Percentiles rank a stretch among this genome's conserved stretches.
phyloP scores from a whole-genome alignment of 345 rosid genomes.

The Pistacia vera region DNA sequence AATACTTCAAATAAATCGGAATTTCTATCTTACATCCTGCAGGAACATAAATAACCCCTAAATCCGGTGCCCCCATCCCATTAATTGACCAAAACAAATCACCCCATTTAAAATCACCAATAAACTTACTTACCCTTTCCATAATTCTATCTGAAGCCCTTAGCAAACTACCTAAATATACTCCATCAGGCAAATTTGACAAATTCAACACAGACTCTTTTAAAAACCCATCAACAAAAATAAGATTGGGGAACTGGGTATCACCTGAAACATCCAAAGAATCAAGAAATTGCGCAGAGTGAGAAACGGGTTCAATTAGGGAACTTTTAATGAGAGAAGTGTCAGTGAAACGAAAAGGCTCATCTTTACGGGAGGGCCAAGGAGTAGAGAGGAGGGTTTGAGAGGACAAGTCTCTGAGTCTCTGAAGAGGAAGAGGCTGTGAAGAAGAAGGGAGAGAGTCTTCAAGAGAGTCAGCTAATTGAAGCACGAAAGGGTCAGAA shows the following conservation, averaged over 20 bases:
- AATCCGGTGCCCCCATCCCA: constrained; percentile 88
- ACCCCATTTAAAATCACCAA: constrained; percentile 65
- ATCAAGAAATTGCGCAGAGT: constrained; percentile 38
- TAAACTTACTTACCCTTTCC: constrained; percentile 47
- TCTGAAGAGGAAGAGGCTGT: constrained; percentile 53
- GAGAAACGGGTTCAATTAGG: constrained; percentile 59
- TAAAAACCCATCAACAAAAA: constrained; percentile 75
- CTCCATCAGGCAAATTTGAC: constrained; percentile 69
- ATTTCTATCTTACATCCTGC: constrained; percentile 67
- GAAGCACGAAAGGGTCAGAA: constrained; percentile 88
- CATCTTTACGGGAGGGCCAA: constrained; percentile 92
- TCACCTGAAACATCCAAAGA: constrained; percentile 33
- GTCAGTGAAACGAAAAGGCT: constrained; percentile 87
- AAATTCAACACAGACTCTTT: constrained; percentile 47
- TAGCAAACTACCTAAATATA: constrained; percentile 71
- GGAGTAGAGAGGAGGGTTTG: constrained; percentile 69
- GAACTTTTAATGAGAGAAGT: constrained; percentile 68
- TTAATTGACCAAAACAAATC: constrained; percentile 92
- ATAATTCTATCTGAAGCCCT: constrained; percentile 40
- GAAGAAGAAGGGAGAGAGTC: constrained; percentile 63
- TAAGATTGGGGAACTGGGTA: constrained; percentile 47
- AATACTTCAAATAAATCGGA: constrained; percentile 72
- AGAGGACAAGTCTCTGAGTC: constrained; percentile 71
- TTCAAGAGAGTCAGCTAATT: constrained; percentile 84
- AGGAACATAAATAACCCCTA: constrained; percentile 81